Evolutionary conservation across 176 grass and related monocot genomes (phyloP), one percentile per base, ranked within the genome.

Genomic region (Triticum turgidum): DNA sequence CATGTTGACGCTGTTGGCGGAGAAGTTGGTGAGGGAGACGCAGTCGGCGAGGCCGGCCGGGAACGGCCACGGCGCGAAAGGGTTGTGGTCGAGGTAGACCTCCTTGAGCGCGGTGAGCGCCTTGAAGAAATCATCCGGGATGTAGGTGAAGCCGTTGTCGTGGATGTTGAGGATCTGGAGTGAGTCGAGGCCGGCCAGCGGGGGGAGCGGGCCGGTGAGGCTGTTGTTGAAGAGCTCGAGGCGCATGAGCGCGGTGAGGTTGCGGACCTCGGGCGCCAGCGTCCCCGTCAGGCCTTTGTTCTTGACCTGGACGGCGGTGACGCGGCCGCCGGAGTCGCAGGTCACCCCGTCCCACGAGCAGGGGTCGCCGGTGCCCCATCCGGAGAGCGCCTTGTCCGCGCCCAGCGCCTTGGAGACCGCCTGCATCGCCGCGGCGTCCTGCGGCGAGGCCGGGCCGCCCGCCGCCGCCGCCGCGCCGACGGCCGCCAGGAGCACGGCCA

Each of bases 11-110:
- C 9, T 24, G 72, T 91, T 90, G 14, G 93, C 95, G 45, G 91
- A 91, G 82, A 98, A 98, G 84, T 91, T 98, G 20, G 45, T 7
- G 79, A 98, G 89, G 11, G 78, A 30, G 0, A 9, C 4, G 75
- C 89, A 90, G 38, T 1, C 49, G 5, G 7, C 41, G 44, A 98
- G 88, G 76, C 30, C 66, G 58, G 49, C 20, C 14, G 86, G 89
- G 10, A 95, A 52, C 21, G 77, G 14, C 95, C 95, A 98, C 18
- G 87, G 4, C 20, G 18, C 30, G 73, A 98, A 56, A 24, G 91
- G 95, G 91, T 98, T 98, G 65, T 89, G 0, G 66, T 94, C 95
- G 76, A 98, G 72, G 7, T 47, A 59, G 61, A 93, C 80, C 30
- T 59, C 42, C 22, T 1, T 2, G 24, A 98, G 89, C 6, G 42